Base-by-base conservation (phyloP, 139 green algal species). In the Nannochloris sp. region DNA sequence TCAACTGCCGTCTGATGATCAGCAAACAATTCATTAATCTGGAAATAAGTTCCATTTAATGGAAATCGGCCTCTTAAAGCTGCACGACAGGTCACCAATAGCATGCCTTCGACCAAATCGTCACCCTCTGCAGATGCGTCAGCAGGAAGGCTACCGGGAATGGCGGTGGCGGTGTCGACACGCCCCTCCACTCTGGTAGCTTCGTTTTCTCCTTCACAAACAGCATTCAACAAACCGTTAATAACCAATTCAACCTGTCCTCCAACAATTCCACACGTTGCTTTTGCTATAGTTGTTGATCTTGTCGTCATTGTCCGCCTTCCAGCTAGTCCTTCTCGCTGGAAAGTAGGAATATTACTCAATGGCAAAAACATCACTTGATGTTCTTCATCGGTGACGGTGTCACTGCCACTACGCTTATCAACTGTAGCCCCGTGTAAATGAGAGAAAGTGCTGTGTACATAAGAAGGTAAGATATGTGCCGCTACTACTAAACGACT, bases 11-110 rank as follows among this genome's bases (percentile, higher is more conserved):
- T 82, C 15, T 29, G 27, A 3, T 78, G 30, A 23, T 87, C 81
- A 6, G 83, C 60, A 70, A 91, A 91, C 38, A 89, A 61, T 73
- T 91, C 83, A 35, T 85, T 89, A 53, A 81, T 53, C 66, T 92
- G 85, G 66, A 95, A 95, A 76, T 92, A 95, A 2, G 87, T 93
- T 14, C 85, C 88, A 47, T 92, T 89, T 2, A 95, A 79, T 0
- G 88, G 85, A 62, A 95, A 95, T 4, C 60, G 70, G 25, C 81
- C 74, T 0, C 60, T 51, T 58, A 89, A 59, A 2, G 84, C 83
- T 14, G 44, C 67, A 9, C 72, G 54, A 23, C 66, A 78, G 12
- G 77, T 80, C 14, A 89, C 55, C 54, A 91, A 80, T 69, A 89
- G 64, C 30, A 84, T 47, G 0, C 64, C 77, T 1, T 58, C 54